phyloP scores from a whole-genome alignment of 1,284 basidiomycete species.

The Tranzscheliella williamsii region DNA sequence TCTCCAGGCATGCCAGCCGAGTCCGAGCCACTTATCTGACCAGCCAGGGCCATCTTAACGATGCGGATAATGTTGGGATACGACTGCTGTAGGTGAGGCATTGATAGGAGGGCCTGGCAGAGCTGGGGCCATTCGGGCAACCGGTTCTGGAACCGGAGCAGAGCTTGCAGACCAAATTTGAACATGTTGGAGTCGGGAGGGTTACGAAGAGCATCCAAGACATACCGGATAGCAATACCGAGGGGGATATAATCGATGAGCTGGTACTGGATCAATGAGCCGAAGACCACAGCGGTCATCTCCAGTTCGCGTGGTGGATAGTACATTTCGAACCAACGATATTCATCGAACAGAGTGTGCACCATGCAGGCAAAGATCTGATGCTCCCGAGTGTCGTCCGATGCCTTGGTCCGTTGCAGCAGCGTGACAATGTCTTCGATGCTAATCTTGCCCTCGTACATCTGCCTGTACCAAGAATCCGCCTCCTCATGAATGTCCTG shows the following conservation, averaged over 20 bases:
- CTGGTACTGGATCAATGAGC: conserved; percentile 90
- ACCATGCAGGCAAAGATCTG: conserved; percentile 98
- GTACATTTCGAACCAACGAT: conserved; percentile 92
- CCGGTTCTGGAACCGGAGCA: conserved; percentile 83
- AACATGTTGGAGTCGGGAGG: conserved; percentile 89
- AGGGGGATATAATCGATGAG: conserved; percentile 94
- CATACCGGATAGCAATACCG: conserved; percentile 94
- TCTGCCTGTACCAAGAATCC: conserved; percentile 92
- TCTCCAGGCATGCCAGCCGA: conserved; percentile 19
- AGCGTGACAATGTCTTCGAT: conserved; percentile 91
- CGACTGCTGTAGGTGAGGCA: conserved; percentile 82
- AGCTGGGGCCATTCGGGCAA: conserved; percentile 91
- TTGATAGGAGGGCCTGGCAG: conserved; percentile 83
- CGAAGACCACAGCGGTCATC: conserved; percentile 95
- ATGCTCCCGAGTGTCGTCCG: conserved; percentile 80
- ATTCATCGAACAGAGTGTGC: conserved; percentile 99
- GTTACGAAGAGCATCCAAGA: conserved; percentile 78
- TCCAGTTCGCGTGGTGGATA: conserved; percentile 92
- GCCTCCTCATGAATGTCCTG: conserved; percentile 83
- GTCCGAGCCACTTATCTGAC: conserved; percentile 20
- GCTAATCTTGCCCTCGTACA: conserved; percentile 89
- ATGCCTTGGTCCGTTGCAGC: conserved; percentile 81
- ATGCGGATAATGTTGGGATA: conserved; percentile 75
- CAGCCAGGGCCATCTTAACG: conserved; percentile 45
- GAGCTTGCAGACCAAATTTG: conserved; percentile 91